Evolutionary conservation across 805 yeast species (phyloP), one percentile per base, ranked within the genome.

Genomic region (Spathaspora hagerdaliae): DNA sequence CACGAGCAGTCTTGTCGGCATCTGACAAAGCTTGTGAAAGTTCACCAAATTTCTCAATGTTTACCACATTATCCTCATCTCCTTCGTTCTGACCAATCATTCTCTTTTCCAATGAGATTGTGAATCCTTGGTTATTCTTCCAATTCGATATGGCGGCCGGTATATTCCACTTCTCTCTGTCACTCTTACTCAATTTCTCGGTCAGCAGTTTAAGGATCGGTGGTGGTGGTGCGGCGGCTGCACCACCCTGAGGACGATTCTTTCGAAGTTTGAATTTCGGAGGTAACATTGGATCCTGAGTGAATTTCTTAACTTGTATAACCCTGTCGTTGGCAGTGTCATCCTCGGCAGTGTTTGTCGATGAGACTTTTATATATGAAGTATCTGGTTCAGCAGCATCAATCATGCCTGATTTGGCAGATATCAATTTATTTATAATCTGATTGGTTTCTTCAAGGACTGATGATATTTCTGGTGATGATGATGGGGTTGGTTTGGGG

Each of bases 121-220:
- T 82, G 59, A 82, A 88, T 1, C 98, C 97, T 54, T 87, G 85
- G 13, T 91, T 87, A 62, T 94, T 94, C 63, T 90, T 91, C 97
- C 98, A 94, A 61, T 88, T 89, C 1, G 98, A 92, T 0, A 92
- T 79, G 1, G 95, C 88, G 0, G 96, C 83, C 0, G 98, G 98
- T 29, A 94, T 89, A 40, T 77, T 75, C 97, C 97, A 92, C 49
- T 79, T 75, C 27, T 78, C 80, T 51, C 82, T 86, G 43, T 90
- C 96, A 52, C 84, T 87, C 27, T 79, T 78, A 0, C 90, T 78
- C 14, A 85, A 61, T 55, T 61, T 75, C 49, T 35, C 37, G 5
- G 29, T 29, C 9, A 24, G 13, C 7, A 27, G 27, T 35, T 67
- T 63, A 38, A 89, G 74, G 0, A 88, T 79, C 0, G 96, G 95